Evolutionary conservation across 805 yeast genomes (phyloP), one percentile per base, ranked within the genome.

Genomic region (Pichia membranifaciens): DNA sequence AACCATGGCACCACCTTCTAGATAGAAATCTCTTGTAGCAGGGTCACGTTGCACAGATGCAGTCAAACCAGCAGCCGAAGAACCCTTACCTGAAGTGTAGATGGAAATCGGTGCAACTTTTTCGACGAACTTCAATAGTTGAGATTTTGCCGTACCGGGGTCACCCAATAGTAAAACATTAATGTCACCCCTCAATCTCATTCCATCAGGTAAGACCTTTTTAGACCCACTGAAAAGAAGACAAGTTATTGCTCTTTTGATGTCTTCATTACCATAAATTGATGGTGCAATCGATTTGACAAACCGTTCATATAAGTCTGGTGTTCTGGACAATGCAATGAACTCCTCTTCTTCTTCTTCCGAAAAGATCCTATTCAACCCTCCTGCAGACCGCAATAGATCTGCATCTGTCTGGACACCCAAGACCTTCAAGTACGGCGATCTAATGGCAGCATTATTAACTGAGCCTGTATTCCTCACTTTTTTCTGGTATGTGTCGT

Each of bases 1-100:
- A n/a, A 93, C 99, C 97, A 93, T 90, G 8, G 99, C 99, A 68
- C 99, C 99, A 51, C 99, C 99, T 75, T 93, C 99, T 45, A 93
- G 72, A 64, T 87, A 91, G 65, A 91, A 93, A 58, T 93, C 99
- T 53, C 96, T 73, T 0, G 96, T 86, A 21, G 74, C 72, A 1
- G 87, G 75, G 64, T 93, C 98, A 64, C 96, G 77, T 69, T 91
- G 99, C 17, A 93, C 98, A 16, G 96, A 84, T 0, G 99, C 99
- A 2, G 99, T 93, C 67, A 93, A 76, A 81, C 99, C 99, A 2
- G 98, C 99, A 2, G 99, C 99, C 10, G 98, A 91, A 0, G 99
- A 91, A 60, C 99, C 99, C 62, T 93, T 93, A 71, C 99, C 99
- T 0, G 98, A 89, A 0, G 99, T 91, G 66, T 91, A 93, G 34